Base-by-base conservation (phyloP, 2,329 filamentous ascomycete genomes). In the Capronia coronata region DNA sequence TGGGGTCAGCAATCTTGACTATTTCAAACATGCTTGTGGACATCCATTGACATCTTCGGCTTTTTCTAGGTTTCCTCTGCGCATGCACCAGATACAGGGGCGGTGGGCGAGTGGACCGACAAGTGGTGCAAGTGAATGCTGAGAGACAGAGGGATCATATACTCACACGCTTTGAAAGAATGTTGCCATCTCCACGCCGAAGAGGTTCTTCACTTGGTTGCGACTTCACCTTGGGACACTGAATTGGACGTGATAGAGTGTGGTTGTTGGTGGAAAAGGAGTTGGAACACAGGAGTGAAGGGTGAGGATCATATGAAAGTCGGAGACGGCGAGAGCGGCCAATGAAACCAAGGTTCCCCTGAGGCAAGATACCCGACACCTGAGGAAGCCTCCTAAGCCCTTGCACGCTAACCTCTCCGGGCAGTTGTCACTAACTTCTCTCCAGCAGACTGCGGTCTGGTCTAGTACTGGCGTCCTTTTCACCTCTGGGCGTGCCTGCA, bases 141-240 rank as follows among this genome's bases (percentile, higher is more conserved):
- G 30, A 40, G 9, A 41, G 14, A 14, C 19, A 16, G 6, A 30
- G 25, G 41, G 42, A 16, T 14, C 23, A 44, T 16, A 13, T 30
- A 59, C 58, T 50, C 71, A 74, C 72, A 74, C 71, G 58, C 70
- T 73, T 61, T 73, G 71, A 46, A 74, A 72, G 60, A 74, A 74
- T 42, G 67, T 71, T 43, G 71, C 67, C 72, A 74, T 74, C 46
- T 48, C 67, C 51, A 48, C 45, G 37, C 23, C 30, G 47, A 11
- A 18, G 19, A 42, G 23, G 29, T 39, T 30, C 22, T 18, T 18
- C 34, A 37, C 34, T 5, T 6, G 14, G 11, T 10, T 16, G 9
- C 8, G 3, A 18, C 5, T 37, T 37, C 4, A 19, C 14, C 14
- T 8, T 37, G 34, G 18, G 18, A 8, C 14, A 37, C 34, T 6